Evolutionary conservation across 2,329 filamentous ascomycete species (phyloP).

Genomic region (Blumeria hordei): DNA sequence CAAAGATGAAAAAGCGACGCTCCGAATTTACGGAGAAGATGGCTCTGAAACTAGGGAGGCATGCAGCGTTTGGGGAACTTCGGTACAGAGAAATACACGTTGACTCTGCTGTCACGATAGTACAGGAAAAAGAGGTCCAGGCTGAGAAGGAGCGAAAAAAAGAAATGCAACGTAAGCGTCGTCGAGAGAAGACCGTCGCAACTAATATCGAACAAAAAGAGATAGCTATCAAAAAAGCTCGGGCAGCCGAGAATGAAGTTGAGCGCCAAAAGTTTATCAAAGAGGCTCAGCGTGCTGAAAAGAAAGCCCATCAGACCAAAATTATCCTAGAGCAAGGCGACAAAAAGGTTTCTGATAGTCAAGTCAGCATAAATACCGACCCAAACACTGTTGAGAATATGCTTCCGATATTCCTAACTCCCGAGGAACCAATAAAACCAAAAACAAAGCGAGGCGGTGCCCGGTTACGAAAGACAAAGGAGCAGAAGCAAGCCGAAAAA

Average conservation of each 20-base stretch:
- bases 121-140: conserved; percentile 70
- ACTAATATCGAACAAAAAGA: conserved; percentile 82
- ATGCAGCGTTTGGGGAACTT: conserved; percentile 46
- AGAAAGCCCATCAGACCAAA: conserved; percentile 81
- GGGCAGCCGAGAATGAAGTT: conserved; percentile 55
- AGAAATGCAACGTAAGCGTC: conserved; percentile 94
- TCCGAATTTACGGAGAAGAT: conserved; percentile 32
- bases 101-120: conserved; percentile 59
- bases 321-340: conserved; percentile 68
- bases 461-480: conserved; percentile 74
- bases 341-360: conserved; percentile 41
- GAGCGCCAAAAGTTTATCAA: conserved; percentile 60
- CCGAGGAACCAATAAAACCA: conserved; percentile 23
- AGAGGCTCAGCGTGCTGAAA: conserved; percentile 72
- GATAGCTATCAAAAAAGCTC: conserved; percentile 52
- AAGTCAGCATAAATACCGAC: conserved; percentile 43
- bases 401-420: conserved; percentile 57
- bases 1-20: conserved; percentile 37
- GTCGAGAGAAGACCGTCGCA: conserved; percentile 86
- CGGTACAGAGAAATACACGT: conserved; percentile 59
- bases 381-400: conserved; percentile 66
- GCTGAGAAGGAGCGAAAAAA: conserved; percentile 99
- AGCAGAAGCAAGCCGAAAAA: conserved; percentile 62
- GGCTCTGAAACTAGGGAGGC: conserved; percentile 38
- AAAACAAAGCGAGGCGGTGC: conserved; percentile 26